Evolutionary conservation across 2,329 filamentous ascomycete species (phyloP), one percentile per base, ranked within the genome.

Genomic region (Hortaea werneckii): DNA sequence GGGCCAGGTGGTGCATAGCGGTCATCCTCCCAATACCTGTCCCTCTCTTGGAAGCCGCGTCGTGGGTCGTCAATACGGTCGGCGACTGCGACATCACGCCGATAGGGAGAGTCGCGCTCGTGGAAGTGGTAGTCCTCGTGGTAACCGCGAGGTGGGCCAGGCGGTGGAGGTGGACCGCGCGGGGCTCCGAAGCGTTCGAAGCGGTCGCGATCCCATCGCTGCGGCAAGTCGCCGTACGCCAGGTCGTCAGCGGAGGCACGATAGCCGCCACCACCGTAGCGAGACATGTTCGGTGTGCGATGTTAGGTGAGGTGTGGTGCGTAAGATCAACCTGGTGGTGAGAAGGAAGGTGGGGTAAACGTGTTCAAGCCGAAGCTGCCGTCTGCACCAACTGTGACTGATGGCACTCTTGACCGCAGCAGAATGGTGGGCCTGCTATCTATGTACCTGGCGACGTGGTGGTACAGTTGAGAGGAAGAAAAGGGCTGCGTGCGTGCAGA

Each of bases 11-110:
- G 11, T 29, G 58, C 59, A 51, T 61, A 66, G 41, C 65, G 72
- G 3, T 83, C 77, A 13, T 82, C 79, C 50, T 66, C 63, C 50
- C 63, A 66, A 52, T 68, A 68, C 30, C 70, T 70, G 48, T 81
- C 77, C 44, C 71, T 69, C 47, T 78, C 75, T 48, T 77, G 73
- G 47, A 70, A 71, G 42, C 69, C 66, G 37, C 60, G 48, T 6
- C 46, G 46, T 4, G 59, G 58, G 43, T 56, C 53, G 32, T 58
- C 55, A 30, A 57, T 58, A 48, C 67, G 64, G 45, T 71, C 67
- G 38, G 69, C 64, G 43, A 73, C 57, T 9, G 65, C 60, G 28
- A 72, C 53, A 37, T 72, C 68, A 40, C 64, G 65, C 34, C 61
- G 64, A 27, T 64, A 62, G 29, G 67, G 64, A 2, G 64, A 52